Base-by-base conservation (phyloP, 176 grass and related monocot genomes). In the Eleusine coracana region DNA sequence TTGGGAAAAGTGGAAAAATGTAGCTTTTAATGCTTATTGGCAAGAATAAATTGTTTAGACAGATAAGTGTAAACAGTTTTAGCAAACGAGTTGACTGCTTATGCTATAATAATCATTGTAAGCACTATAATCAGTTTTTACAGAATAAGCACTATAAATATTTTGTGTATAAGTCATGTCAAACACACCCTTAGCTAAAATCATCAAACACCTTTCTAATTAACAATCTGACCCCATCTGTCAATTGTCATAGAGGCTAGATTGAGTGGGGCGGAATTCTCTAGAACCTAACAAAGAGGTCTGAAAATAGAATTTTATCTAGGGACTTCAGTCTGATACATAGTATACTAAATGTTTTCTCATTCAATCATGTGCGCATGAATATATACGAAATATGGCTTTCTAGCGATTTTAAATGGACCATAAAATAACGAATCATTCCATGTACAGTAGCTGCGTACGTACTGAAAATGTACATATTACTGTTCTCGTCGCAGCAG, bases 381-480 rank as follows among this genome's bases (percentile, higher is more conserved):
- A 12, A 37, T 34, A 17, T 34, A 27, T 66, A 66, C 42, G 13
- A 55, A 17, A 23, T 41, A 23, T 81, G n/a, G 36, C 16, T 75
- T 75, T 75, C 4, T 54, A 75, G 21, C 11, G 13, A 36, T 55
- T 82, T 23, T n/a, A 17, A 67, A 56, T 38, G 38, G 82, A 21
- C 45, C 82, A 89, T 89, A 69, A 77, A 77, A 89, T 89, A 76
- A 81, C 45, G 20, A 76, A 38, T 65, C 37, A 44, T 48, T 75
- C 63, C 5, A 41, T 74, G 11, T 2, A 34, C 31, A 34, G 31
- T 66, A 6, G 11, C 1, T 21, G 13, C 6, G 7, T 25, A n/a
- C 28, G 28, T 55, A 80, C 9, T 69, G 10, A 71, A 71, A 31
- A 70, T 63, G 15, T 41, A 27, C 15, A 21, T 50, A 25, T 16